Evolutionary conservation across 176 grass and related monocot species (phyloP), one percentile per base, ranked within the genome.

Genomic region (Rhipidocladum racemiflorum): DNA sequence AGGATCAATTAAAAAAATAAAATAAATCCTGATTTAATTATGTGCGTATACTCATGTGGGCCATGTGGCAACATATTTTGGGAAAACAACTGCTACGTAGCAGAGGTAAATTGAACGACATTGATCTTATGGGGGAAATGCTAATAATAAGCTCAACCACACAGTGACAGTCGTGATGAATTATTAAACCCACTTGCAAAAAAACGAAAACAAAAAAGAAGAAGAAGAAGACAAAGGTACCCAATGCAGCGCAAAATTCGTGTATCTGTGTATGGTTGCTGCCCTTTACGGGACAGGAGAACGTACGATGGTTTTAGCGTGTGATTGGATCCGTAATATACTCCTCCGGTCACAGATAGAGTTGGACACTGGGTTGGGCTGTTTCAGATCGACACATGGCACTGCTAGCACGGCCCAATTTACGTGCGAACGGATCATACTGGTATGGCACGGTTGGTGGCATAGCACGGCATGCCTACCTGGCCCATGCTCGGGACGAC

Each of bases 241-340:
- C 46, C 28, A 34, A 34, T 53, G 70, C 8, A 34, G 6, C 39
- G 45, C 54, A 49, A 49, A 36, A 82, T 73, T 36, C 15, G 21
- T 48, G 30, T 24, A 53, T 40, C 39, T n/a, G 81, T 74, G 18
- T 61, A 71, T 78, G 42, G 70, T 71, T 78, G 75, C 29, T 61
- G 74, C 40, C 74, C 66, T 36, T 78, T 61, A 9, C 29, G 42
- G 53, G 54, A 60, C 74, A 61, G 53, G 40, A 60, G 83, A 27
- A 63, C 54, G 64, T 78, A 85, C 65, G 21, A 78, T 51, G 28
- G 35, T 85, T 78, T 68, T 39, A 61, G 39, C n/a, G 54, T 40
- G 39, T 50, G 53, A 60, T 68, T 77, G 53, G 34, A 23, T 49
- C 20, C 29, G 39, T 29, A 13, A 17, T 32, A 21, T n/a, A n/a